Evolutionary conservation across 495 filamentous ascomycete genomes (phyloP).

Genomic region (Rhypophila decipiens): DNA sequence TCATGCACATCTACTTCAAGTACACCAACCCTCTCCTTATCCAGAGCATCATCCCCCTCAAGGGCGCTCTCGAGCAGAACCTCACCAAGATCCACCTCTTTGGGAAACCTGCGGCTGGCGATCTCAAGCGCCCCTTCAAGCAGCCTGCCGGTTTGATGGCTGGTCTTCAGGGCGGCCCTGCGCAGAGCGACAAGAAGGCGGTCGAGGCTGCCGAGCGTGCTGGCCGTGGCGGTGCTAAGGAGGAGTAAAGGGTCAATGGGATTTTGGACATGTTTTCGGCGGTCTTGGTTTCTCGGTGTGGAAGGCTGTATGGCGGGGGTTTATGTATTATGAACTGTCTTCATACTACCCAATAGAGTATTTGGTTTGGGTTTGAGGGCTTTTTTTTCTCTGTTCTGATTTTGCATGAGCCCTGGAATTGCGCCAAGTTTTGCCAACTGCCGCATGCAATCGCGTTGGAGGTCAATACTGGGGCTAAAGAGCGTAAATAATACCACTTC

Average conservation of each 20-base stretch:
- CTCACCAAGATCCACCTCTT: constrained; percentile 90
- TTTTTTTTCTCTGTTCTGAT: not conserved
- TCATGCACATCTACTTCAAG: constrained; percentile 98
- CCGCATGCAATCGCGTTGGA: no score
- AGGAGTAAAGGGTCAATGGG: constrained; percentile 55
- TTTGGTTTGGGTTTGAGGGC: not conserved
- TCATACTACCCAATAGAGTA: not conserved
- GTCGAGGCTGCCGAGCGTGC: constrained; percentile 82
- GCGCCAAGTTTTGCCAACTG: no score
- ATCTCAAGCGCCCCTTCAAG: constrained; percentile 96
- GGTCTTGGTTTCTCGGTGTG: not conserved
- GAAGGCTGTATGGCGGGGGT: not conserved
- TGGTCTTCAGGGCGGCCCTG: constrained; percentile 56
- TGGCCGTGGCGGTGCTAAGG: constrained; percentile 80
- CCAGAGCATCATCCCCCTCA: constrained; percentile 96
- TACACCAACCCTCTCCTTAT: constrained; percentile 99
- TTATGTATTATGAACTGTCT: constrained; percentile 4
- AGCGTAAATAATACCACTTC: no score
- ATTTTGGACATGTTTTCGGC: not conserved
- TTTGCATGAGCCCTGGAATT: no score
- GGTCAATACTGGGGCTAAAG: no score
- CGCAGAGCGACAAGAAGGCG: constrained; percentile 94
- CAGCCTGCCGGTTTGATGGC: constrained; percentile 71
- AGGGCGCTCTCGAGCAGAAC: constrained; percentile 90
- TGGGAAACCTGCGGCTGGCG: constrained; percentile 82